Conservation (phyloP, 441 rosid genomes). For the Flueggea neowawraea region DNA sequence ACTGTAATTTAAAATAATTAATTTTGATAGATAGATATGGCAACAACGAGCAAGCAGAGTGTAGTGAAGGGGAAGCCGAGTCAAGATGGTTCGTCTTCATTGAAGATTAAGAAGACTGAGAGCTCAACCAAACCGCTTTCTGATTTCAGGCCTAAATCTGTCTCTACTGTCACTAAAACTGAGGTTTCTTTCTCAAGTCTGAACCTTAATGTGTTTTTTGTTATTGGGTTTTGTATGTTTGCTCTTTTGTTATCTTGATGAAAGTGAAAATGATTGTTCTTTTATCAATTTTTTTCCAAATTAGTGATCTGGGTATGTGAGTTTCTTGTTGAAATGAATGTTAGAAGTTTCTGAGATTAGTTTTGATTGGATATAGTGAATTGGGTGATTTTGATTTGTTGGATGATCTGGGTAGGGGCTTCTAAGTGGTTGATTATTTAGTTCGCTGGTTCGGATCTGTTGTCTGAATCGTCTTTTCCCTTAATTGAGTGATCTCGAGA, state of each 20-base stretch:
- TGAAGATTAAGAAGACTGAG: constrained; percentile 47
- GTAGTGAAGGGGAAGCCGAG: constrained; percentile 36
- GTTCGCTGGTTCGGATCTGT: background rate
- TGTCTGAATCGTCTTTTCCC: no score
- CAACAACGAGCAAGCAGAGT: constrained; percentile 43
- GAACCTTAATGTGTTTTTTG: constrained; percentile 8
- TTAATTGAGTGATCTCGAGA: no score
- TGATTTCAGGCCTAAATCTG: constrained; percentile 44
- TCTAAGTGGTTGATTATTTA: no score
- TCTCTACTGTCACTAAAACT: constrained; percentile 42
- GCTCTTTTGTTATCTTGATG: background rate
- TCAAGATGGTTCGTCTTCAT: constrained; percentile 47
- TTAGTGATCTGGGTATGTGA: constrained; percentile 3
- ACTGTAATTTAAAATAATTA: no score
- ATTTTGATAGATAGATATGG: constrained; percentile 24
- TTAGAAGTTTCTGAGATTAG: no score
- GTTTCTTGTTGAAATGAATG: no score
- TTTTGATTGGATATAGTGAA: no score
- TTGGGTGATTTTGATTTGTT: no score
- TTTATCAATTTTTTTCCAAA: constrained; percentile 7
- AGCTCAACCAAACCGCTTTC: constrained; percentile 36
- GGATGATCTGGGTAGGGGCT: no score
- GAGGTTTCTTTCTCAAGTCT: constrained; percentile 40
- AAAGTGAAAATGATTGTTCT: background rate
- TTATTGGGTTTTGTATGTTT: constrained; percentile 9